Percentiles rank a stretch among this genome's conserved stretches.
Conservation (phyloP, 2,329 filamentous ascomycete genomes). For the Fusarium annulatum region DNA sequence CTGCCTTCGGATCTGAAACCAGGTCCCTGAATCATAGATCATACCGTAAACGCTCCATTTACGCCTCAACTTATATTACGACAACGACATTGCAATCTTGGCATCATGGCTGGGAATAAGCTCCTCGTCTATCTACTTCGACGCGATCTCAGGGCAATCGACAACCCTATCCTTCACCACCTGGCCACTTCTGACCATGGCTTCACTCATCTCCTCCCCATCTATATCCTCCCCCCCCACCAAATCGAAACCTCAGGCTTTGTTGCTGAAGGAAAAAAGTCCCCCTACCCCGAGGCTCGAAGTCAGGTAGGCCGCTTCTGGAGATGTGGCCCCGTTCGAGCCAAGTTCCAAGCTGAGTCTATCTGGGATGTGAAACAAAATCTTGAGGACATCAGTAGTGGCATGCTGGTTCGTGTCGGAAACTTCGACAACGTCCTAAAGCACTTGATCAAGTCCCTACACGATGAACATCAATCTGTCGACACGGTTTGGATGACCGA, state of each 20-base stretch:
- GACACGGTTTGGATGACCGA: conserved; percentile 78
- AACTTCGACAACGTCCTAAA: conserved; percentile 67
- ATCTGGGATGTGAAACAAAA: conserved; percentile 77
- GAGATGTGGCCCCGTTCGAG: conserved; percentile 78
- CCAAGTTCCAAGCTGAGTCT: conserved; percentile 77
- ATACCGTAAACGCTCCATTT: background rate
- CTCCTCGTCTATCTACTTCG: conserved; percentile 78
- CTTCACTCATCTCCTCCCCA: conserved; percentile 76
- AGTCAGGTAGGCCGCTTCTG: conserved; percentile 75
- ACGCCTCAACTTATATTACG: background rate
- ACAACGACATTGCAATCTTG: background rate
- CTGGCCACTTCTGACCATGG: conserved; percentile 62
- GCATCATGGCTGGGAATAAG: conserved; percentile 53
- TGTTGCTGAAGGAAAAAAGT: conserved; percentile 63
- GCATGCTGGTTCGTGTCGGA: conserved; percentile 73
- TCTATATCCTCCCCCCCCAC: conserved; percentile 75
- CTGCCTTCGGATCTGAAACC: background rate
- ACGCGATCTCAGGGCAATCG: conserved; percentile 76
- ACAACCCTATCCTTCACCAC: conserved; percentile 78
- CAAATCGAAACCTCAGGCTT: conserved; percentile 83
- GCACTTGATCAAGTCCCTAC: conserved; percentile 64
- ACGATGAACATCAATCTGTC: conserved; percentile 58
- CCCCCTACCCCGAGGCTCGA: conserved; percentile 75
- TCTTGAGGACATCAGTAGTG: conserved; percentile 69
- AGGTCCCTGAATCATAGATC: background rate